phyloP scores from a whole-genome alignment of 1,139 yeast species.

The Nadsonia starkeyi-henricii region DNA sequence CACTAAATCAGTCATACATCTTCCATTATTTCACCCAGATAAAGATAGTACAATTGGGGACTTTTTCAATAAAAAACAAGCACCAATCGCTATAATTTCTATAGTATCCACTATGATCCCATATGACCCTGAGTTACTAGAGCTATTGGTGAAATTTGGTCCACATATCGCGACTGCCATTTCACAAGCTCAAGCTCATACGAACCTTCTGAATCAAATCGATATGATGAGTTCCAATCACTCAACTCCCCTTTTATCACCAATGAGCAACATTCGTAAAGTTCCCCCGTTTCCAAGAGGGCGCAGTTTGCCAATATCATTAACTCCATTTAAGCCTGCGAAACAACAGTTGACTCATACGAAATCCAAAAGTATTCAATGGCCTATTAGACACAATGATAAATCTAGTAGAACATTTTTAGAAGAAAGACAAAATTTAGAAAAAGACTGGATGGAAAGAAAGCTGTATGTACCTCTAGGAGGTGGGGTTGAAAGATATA shows the following conservation, averaged over 20 bases:
- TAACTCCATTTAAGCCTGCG: not conserved
- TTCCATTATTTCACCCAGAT: conserved; percentile 18
- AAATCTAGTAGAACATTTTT: not conserved
- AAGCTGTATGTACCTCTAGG: not conserved
- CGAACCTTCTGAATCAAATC: conserved; percentile 15
- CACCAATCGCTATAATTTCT: conserved; percentile 24
- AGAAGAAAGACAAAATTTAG: not conserved
- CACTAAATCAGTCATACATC: conserved; percentile 20
- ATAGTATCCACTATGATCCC: conserved; percentile 22
- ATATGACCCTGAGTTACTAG: conserved; percentile 18
- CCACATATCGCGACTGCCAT: conserved; percentile 23
- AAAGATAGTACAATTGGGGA: conserved; percentile 1
- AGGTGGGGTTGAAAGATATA: not conserved
- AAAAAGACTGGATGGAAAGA: not conserved
- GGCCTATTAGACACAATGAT: not conserved
- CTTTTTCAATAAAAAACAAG: conserved; percentile 9
- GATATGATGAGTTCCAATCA: not conserved
- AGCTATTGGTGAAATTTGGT: conserved; percentile 16
- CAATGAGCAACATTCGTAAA: not conserved
- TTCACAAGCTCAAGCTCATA: conserved; percentile 20
- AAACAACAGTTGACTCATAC: not conserved
- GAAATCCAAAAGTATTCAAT: not conserved
- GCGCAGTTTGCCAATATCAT: not conserved
- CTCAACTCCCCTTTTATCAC: not conserved
- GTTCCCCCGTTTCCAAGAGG: not conserved